These are phyloP conservation scores for Amanita thiersii DNA, from an alignment of 768 basidiomycete genomes.

Conservation along the genomic window DNA sequence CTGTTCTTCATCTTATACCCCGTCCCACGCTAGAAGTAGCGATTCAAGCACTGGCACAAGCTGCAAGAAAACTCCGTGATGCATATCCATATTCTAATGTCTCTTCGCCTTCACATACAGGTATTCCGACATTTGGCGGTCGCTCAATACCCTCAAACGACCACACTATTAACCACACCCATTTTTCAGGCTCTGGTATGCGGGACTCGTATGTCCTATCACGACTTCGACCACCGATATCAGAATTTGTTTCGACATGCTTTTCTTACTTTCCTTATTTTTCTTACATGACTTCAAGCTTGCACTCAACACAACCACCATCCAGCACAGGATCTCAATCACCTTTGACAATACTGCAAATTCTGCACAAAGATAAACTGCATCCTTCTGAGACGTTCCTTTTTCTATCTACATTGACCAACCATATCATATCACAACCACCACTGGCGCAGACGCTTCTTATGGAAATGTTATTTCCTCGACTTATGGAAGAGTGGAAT, in stretches of 20 bases:
- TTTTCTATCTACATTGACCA: constrained; percentile 62
- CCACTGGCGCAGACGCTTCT: constrained; percentile 55
- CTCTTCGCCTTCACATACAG: background rate
- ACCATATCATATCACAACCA: constrained; percentile 62
- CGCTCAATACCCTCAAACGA: constrained; percentile 11
- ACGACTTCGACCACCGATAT: constrained; percentile 65
- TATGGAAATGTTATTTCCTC: constrained; percentile 49
- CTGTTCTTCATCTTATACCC: constrained; percentile 71
- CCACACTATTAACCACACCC: constrained; percentile 13
- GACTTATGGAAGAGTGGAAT: constrained; percentile 67
- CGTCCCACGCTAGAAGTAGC: constrained; percentile 78
- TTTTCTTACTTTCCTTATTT: constrained; percentile 84
- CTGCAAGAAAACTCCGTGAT: constrained; percentile 68
- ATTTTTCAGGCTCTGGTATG: constrained; percentile 47
- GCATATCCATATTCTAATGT: constrained; percentile 76
- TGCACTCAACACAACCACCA: constrained; percentile 17
- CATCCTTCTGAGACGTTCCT: constrained; percentile 71
- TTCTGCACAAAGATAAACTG: constrained; percentile 53
- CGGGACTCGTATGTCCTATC: constrained; percentile 74
- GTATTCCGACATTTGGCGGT: constrained; percentile 15
- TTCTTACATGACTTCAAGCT: constrained; percentile 40
- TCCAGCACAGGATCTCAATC: constrained; percentile 23
- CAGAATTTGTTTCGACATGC: constrained; percentile 70
- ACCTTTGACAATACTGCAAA: constrained; percentile 35
- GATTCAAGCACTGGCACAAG: constrained; percentile 55